Evolutionary conservation across 768 basidiomycete species (phyloP).

Genomic region (Asterophora lycoperdoides): DNA sequence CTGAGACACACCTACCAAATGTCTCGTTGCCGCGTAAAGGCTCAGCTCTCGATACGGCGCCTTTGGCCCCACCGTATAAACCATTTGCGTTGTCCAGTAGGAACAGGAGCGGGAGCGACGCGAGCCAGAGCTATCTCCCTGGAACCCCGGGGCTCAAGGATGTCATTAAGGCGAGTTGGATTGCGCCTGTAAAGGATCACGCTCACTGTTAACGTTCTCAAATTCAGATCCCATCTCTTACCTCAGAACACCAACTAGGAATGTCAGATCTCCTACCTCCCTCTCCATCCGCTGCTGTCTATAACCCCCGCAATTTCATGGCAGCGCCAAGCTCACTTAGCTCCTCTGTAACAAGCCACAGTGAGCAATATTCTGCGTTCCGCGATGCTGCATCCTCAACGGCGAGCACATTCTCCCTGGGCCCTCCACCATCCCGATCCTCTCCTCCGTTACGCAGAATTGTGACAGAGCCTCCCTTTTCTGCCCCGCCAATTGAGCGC

Average conservation of each 20-base stretch:
- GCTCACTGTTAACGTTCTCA: background rate
- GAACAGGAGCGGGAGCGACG: slow-evolving; percentile 47
- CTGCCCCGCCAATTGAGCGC: slow-evolving; percentile 16
- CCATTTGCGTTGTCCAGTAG: slow-evolving; percentile 40
- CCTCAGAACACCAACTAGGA: slow-evolving; percentile 66
- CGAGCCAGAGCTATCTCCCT: slow-evolving; percentile 30
- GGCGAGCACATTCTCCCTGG: slow-evolving; percentile 33
- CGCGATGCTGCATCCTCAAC: slow-evolving; percentile 20
- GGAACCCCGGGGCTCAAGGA: slow-evolving; percentile 64
- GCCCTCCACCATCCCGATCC: slow-evolving; percentile 28
- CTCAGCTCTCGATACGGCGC: slow-evolving; percentile 15
- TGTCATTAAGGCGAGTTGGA: slow-evolving; percentile 55
- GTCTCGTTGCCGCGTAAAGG: slow-evolving; percentile 9
- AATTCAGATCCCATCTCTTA: slow-evolving; percentile 57
- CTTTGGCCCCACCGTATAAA: slow-evolving; percentile 39
- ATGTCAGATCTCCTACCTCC: slow-evolving; percentile 70
- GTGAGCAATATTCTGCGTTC: slow-evolving; percentile 14
- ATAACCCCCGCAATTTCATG: slow-evolving; percentile 32
- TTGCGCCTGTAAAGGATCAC: background rate
- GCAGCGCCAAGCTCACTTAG: slow-evolving; percentile 37
- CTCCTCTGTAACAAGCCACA: slow-evolving; percentile 17
- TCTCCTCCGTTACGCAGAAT: slow-evolving; percentile 25
- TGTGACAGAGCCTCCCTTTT: slow-evolving; percentile 15
- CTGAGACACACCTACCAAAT: slow-evolving; percentile 19
- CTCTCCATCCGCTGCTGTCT: slow-evolving; percentile 52